Evolutionary conservation across 2,329 filamentous ascomycete species (phyloP).

Genomic region (Neurospora sp.): DNA sequence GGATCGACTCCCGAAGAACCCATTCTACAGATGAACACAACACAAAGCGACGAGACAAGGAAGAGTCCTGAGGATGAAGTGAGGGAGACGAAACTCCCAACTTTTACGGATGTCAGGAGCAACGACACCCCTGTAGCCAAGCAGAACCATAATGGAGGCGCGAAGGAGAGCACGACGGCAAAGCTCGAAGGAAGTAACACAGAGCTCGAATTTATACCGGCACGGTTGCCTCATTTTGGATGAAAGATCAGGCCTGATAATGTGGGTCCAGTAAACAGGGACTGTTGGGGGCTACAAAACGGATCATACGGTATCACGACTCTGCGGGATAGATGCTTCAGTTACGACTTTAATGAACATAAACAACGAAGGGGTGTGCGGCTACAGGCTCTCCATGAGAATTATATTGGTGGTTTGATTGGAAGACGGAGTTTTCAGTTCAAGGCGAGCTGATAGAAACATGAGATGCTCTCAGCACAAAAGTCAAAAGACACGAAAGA

Average conservation of each 20-base stretch:
- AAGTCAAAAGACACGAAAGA: neutral
- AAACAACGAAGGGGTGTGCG: neutral
- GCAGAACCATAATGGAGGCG: neutral
- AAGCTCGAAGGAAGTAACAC: conserved; percentile 6
- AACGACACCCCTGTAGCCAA: neutral
- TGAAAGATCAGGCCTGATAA: conserved; percentile 15
- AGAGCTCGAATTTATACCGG: conserved; percentile 40
- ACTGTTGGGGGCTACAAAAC: neutral
- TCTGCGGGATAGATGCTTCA: neutral
- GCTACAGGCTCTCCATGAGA: neutral
- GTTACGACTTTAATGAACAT: neutral
- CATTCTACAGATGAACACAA: conserved; percentile 13
- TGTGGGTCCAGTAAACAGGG: neutral
- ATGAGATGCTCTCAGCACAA: neutral
- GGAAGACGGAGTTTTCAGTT: neutral
- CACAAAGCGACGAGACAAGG: conserved; percentile 13
- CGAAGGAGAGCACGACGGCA: conserved; percentile 5
- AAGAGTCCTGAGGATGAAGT: conserved; percentile 4
- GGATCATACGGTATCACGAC: neutral
- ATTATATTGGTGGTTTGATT: neutral
- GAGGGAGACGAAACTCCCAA: conserved; percentile 6
- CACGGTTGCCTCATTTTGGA: conserved; percentile 46
- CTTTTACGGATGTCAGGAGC: neutral
- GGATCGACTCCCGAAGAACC: neutral
- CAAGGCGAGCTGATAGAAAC: neutral